Base-by-base conservation (phyloP, 2,329 filamentous ascomycete species). In the Cercospora janseana region DNA sequence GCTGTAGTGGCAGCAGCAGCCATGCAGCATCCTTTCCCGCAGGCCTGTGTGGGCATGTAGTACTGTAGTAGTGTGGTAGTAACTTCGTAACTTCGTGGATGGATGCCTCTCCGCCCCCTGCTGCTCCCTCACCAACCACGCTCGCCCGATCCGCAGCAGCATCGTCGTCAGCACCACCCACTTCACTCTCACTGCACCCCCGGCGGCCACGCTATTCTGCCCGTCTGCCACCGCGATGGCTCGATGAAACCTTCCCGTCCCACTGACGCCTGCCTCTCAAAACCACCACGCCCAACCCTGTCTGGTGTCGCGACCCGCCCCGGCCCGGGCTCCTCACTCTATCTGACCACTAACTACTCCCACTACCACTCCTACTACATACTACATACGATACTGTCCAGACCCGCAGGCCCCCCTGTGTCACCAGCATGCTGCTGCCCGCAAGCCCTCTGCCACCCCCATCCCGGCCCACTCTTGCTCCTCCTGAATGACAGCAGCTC, bases 191-290 rank as follows among this genome's bases (percentile, higher is more conserved):
- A n/a, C n/a, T n/a, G n/a, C n/a, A n/a, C n/a, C n/a, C n/a, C n/a
- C n/a, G n/a, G n/a, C n/a, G n/a, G n/a, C n/a, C n/a, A n/a, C n/a
- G n/a, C n/a, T n/a, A n/a, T n/a, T n/a, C 38, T 13, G 15, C 41
- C 26, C 13, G n/a, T 26, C 13, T 26, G 7, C 41, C n/a, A n/a
- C 35, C 44, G 46, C 51, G 26, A 46, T 52, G 52, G 46, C 42
- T 46, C 32, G 51, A 56, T 56, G 54, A 54, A 56, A 56, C 54
- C 54, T 56, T 51, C 53, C 49, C 16, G 16, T 18, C 13, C 40
- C 38, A 10, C 12, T 31, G 24, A 38, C 35, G 32, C 23, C 37
- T 37, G 28, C 38, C 28, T 27, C 37, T 37, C 38, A 31, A 15
- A 4, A 34, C 38, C 18, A 46, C 45, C 9, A 50, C 32, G 12